Percentiles rank a stretch among this genome's conserved stretches.
These are phyloP conservation scores for Hyaloperonospora arabidopsidis DNA, from an alignment of 352 stramenopile species.

Conservation along the genomic window DNA sequence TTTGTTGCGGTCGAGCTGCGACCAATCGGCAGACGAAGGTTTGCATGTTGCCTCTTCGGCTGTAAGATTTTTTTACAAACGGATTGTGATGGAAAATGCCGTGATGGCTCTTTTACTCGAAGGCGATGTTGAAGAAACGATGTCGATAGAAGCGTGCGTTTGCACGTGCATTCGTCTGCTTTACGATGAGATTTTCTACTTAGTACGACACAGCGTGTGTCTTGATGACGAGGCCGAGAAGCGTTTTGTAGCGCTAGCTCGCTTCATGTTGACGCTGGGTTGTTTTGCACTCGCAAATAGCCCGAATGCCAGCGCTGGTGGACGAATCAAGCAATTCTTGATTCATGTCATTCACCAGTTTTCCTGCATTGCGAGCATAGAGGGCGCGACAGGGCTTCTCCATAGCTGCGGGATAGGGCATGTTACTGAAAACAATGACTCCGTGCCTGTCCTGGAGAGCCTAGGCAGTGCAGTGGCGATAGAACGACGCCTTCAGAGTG, in stretches of 20 bases:
- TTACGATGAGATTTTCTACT: conserved; percentile 47
- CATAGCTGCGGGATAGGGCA: conserved; percentile 10
- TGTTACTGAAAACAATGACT: conserved; percentile 2
- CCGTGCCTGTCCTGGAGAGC: conserved; percentile 14
- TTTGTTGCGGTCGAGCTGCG: conserved; percentile 30
- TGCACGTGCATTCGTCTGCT: conserved; percentile 36
- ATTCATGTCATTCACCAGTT: conserved; percentile 27
- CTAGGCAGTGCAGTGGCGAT: conserved; percentile 12
- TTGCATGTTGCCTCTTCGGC: conserved; percentile 16
- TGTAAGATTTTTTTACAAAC: conserved; percentile 47
- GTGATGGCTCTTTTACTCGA: conserved; percentile 26
- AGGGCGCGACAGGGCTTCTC: conserved; percentile 18
- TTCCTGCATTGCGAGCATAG: conserved; percentile 19
- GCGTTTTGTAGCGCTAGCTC: conserved; percentile 26
- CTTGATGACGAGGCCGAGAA: conserved; percentile 6
- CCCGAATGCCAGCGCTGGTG: conserved; percentile 12
- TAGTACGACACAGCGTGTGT: conserved; percentile 7
- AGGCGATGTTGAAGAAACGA: conserved; percentile 13
- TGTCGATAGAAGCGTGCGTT: conserved; percentile 30
- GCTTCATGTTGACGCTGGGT: conserved; percentile 29
- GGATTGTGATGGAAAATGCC: conserved; percentile 41
- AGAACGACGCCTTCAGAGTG: conserved; percentile 20
- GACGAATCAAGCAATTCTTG: conserved; percentile 30
- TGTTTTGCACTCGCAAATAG: conserved; percentile 28
- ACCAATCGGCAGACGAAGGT: conserved; percentile 20